These are phyloP conservation scores for Boletus semigastroideus DNA, from an alignment of 1,284 basidiomycete species.

Conservation along the genomic window DNA sequence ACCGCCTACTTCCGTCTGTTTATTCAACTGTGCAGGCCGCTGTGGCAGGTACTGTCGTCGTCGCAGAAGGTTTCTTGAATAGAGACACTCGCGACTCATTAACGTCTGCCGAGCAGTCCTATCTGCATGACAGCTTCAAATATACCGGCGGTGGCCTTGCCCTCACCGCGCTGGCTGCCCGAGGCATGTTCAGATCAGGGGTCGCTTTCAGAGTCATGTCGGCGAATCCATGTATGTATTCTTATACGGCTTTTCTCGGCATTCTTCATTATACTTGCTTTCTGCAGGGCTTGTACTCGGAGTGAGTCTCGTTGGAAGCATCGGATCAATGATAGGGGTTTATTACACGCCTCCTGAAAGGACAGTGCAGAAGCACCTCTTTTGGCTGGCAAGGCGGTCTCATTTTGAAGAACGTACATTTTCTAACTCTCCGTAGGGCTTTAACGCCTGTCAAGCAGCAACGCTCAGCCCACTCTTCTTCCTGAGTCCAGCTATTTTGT, in stretches of 20 bases:
- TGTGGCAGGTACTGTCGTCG: constrained; percentile 67
- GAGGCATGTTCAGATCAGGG: constrained; percentile 76
- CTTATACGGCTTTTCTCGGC: background rate
- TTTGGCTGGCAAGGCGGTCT: constrained; percentile 63
- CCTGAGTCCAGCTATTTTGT: constrained; percentile 81
- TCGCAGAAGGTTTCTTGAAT: constrained; percentile 68
- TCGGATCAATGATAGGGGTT: constrained; percentile 78
- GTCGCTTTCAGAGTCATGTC: constrained; percentile 79
- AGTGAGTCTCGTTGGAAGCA: constrained; percentile 74
- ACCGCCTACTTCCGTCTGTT: background rate
- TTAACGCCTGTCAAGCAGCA: constrained; percentile 85
- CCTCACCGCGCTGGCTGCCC: constrained; percentile 76
- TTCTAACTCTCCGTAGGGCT: constrained; percentile 50
- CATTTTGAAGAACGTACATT: background rate
- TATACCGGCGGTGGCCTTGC: constrained; percentile 83
- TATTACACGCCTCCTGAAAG: constrained; percentile 75
- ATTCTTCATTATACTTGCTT: constrained; percentile 1
- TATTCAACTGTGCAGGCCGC: constrained; percentile 46
- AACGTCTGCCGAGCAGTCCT: constrained; percentile 58
- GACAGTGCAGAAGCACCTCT: constrained; percentile 68
- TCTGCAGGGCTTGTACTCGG: constrained; percentile 76
- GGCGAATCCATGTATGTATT: constrained; percentile 76
- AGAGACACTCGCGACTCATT: constrained; percentile 75
- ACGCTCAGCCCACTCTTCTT: constrained; percentile 85
- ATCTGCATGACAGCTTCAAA: constrained; percentile 82